Evolutionary conservation across 805 yeast species (phyloP), one percentile per base, ranked within the genome.

Genomic region (Saturnispora dispora): DNA sequence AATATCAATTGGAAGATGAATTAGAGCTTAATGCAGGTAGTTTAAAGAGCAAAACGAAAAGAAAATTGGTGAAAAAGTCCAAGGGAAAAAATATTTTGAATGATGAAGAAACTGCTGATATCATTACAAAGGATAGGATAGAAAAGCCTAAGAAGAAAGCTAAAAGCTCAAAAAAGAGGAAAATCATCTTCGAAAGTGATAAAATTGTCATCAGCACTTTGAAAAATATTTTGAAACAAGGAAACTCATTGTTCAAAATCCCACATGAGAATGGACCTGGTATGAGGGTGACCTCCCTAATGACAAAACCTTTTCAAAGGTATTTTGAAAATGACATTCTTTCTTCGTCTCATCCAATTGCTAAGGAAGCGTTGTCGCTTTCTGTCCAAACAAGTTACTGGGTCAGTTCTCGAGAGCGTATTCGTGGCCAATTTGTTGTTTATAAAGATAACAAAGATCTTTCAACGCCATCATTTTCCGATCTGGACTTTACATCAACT

Each of bases 241-340:
- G 28, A 4, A 45, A 64, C 27, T 49, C 62, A 1, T 48, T 67
- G 46, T 87, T 88, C 66, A 85, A 83, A 64, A 71, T 93, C 20
- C 97, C 97, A 0, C 97, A 91, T 63, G 89, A 89, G 15, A 85
- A 83, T 55, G 97, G 97, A 0, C 83, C 86, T 1, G 65, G 66
- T 1, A 79, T 79, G 28, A 75, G 95, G 55, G 84, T 95, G 47
- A 81, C 95, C 0, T 76, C 78, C 8, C 72, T 95, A 8, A 73
- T 93, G 68, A 81, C 96, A 35, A 93, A 93, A 61, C 74, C 82
- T 3, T 93, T 83, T 60, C 61, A 83, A 27, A 70, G 79, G 32
- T 78, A 75, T 58, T 89, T 86, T 61, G 96, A 90, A 55, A 78
- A 81, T 50, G 89, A 86, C 0, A 67, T 80, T 0, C 65, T 93